Evolutionary conservation across 2,329 filamentous ascomycete genomes (phyloP), one percentile per base, ranked within the genome.

Genomic region (Colletotrichum endophyticum): DNA sequence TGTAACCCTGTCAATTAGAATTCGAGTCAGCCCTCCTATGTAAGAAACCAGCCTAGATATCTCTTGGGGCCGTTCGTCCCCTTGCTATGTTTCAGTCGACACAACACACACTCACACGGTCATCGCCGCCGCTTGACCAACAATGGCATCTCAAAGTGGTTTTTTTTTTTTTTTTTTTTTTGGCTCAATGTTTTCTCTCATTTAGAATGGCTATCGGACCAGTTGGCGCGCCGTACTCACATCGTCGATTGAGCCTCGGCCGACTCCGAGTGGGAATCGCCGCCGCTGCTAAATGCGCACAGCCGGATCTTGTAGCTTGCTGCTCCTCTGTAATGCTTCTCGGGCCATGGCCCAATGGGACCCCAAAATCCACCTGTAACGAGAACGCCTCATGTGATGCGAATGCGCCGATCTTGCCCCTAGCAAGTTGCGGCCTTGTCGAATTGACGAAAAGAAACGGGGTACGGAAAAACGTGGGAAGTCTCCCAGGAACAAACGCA

Each of bases 311-410:
- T 66, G 44, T 22, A 59, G 63, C 27, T 72, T 25, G 67, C 57
- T 71, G n/a, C 27, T 27, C 70, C 56, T 56, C 57, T 57, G 70
- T 72, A 49, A 73, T 76, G 70, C 64, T 73, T 49, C 56, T 16
- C 34, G 63, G 32, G 73, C 62, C 34, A 30, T 64, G 44, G 25
- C 56, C 63, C 34, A 75, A 66, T 27, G 28, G 49, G 53, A 22
- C 32, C 70, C 44, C 32, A 25, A 25, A 61, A 73, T 59, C 63
- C 64, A 30, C 66, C 63, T 59, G 57, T 73, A 73, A 69, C 53
- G 57, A 76, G 39, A 76, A 76, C 73, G 70, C 73, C 70, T 66
- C 57, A 64, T 76, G 64, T 72, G 44, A 76, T 76, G 73, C 70
- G 57, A 69, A 73, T 44, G 39, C 39, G 64, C 73, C 57, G 22